These are phyloP conservation scores for Eutrema heterophyllum DNA, from an alignment of 345 rosid species.

Conservation along the genomic window DNA sequence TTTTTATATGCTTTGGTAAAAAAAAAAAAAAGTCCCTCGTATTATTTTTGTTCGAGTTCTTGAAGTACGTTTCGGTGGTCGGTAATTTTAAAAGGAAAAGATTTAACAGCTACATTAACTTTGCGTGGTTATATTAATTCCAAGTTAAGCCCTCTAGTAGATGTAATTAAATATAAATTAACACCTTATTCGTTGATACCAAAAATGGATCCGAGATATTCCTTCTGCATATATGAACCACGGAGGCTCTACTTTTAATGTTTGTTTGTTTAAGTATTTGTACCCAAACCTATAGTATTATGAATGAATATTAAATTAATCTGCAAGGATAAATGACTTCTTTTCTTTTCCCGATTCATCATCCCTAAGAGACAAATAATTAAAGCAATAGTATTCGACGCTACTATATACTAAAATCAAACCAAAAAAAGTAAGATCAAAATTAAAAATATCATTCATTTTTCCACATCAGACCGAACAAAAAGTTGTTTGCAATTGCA, in stretches of 20 bases:
- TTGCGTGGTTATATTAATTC: slow-evolving; percentile 5
- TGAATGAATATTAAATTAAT: slow-evolving; percentile 1
- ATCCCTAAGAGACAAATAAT: background rate
- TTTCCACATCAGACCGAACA: background rate
- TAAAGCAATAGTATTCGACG: background rate
- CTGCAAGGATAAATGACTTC: slow-evolving; percentile 5
- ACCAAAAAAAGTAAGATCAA: background rate
- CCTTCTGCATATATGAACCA: slow-evolving; percentile 38
- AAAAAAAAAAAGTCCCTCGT: background rate
- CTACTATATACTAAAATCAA: background rate
- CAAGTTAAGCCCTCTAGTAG: slow-evolving; percentile 21
- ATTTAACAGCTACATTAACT: slow-evolving; percentile 1
- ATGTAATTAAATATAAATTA: slow-evolving; percentile 1
- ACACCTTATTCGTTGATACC: slow-evolving; percentile 23
- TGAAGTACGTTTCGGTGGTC: slow-evolving; percentile 27
- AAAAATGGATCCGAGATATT: slow-evolving; percentile 34
- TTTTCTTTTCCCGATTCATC: slow-evolving; percentile 21
- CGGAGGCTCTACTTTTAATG: slow-evolving; percentile 37
- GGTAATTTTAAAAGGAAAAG: background rate
- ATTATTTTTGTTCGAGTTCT: slow-evolving; percentile 23
- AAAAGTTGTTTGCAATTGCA: background rate
- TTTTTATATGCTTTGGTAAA: slow-evolving; percentile 1
- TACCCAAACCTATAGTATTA: slow-evolving; percentile 5
- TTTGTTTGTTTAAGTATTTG: slow-evolving; percentile 3
- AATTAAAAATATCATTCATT: background rate